These are phyloP conservation scores for Chenopodium suecicum DNA, from an alignment of 148 eudicot genomes.

Conservation along the genomic window DNA sequence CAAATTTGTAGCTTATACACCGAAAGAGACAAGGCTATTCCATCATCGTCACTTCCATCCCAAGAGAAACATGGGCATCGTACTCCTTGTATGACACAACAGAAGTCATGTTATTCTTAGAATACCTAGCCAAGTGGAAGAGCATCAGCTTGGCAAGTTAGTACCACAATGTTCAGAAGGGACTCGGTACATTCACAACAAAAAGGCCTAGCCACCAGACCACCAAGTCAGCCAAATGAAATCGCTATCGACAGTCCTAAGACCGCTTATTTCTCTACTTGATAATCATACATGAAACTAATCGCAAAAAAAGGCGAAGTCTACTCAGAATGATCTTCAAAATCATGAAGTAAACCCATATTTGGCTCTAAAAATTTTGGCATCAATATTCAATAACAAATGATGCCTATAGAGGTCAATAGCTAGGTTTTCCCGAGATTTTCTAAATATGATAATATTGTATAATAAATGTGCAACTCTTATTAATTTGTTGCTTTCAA, in stretches of 20 bases:
- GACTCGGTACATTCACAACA: not conserved
- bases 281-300: not conserved
- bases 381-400: not conserved
- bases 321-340: not conserved
- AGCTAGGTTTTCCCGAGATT: not conserved
- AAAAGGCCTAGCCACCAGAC: not conserved
- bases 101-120: conserved; percentile 47
- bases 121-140: conserved; percentile 44
- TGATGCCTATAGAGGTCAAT: not conserved
- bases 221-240: not conserved
- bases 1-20: conserved; percentile 35
- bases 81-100: conserved; percentile 42
- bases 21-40: conserved; percentile 45
- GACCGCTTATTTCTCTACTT: not conserved
- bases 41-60: conserved; percentile 48
- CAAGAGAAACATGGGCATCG: conserved; percentile 50
- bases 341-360: not conserved
- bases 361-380: not conserved
- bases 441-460: not conserved
- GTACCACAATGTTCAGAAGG: not conserved
- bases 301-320: not conserved
- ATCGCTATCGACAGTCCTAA: not conserved
- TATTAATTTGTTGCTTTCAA: not conserved
- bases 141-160: conserved; percentile 12
- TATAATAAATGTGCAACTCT: not conserved